Percentiles rank a stretch among this genome's conserved stretches.
Conservation (phyloP, 2,329 filamentous ascomycete species). For the Trichophyton equinum region DNA sequence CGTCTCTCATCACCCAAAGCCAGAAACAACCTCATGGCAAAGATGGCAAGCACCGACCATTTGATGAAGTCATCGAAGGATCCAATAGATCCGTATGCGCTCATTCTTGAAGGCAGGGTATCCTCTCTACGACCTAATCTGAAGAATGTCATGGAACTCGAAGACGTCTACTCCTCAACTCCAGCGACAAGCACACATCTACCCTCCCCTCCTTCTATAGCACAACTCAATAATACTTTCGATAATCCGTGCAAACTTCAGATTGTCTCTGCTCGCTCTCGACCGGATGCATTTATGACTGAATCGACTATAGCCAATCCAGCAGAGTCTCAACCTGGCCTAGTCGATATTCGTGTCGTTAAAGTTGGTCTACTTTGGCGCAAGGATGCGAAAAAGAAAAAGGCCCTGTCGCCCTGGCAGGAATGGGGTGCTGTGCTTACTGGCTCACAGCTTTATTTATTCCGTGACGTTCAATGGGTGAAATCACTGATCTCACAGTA, state of each 20-base stretch:
- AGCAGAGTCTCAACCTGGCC: slow-evolving; percentile 72
- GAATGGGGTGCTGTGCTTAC: slow-evolving; percentile 97
- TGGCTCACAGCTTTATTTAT: slow-evolving; percentile 94
- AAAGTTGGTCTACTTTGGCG: slow-evolving; percentile 93
- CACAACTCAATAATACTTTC: slow-evolving; percentile 74
- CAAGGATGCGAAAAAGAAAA: slow-evolving; percentile 87
- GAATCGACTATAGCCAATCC: slow-evolving; percentile 76
- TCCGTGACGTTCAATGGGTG: slow-evolving; percentile 84
- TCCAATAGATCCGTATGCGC: slow-evolving; percentile 84
- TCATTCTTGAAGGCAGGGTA: slow-evolving; percentile 82
- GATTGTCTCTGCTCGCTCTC: slow-evolving; percentile 84
- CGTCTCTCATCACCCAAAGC: slow-evolving; percentile 58
- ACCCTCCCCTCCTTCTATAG: slow-evolving; percentile 51
- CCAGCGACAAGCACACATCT: slow-evolving; percentile 51
- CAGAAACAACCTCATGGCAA: slow-evolving; percentile 54
- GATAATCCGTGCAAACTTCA: slow-evolving; percentile 85
- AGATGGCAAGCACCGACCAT: slow-evolving; percentile 51
- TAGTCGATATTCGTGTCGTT: slow-evolving; percentile 94
- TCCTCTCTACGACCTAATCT: slow-evolving; percentile 72
- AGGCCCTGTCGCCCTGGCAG: slow-evolving; percentile 90
- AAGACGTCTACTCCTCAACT: slow-evolving; percentile 82
- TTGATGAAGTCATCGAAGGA: slow-evolving; percentile 58
- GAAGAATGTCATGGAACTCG: slow-evolving; percentile 81
- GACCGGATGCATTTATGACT: slow-evolving; percentile 89
- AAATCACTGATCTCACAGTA: slow-evolving; percentile 83